Evolutionary conservation across 208 protist species (phyloP).

Genomic region (Crithidia fasciculata): DNA sequence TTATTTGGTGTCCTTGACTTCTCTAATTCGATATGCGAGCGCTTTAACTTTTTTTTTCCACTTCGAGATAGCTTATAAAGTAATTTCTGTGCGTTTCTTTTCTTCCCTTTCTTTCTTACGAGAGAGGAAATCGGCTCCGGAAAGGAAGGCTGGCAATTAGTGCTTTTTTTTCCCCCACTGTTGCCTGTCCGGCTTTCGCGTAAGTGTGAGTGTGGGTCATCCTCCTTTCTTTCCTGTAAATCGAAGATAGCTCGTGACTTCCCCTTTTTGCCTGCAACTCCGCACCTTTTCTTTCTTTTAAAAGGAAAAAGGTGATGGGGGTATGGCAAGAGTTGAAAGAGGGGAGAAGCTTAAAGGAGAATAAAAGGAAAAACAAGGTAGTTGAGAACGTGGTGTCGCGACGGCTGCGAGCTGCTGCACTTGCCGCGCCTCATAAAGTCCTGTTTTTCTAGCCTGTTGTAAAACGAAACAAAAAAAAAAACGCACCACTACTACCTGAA

Average conservation of each 20-base stretch:
- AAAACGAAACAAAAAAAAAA: background rate
- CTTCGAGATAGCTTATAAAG: background rate
- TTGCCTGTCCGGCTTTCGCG: too few relatives aligned
- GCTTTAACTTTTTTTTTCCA: slow-evolving; percentile 3
- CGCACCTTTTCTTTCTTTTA: background rate
- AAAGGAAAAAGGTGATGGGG: background rate
- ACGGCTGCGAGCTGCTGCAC: background rate
- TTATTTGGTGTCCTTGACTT: background rate
- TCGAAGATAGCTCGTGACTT: background rate
- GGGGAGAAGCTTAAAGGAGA: background rate
- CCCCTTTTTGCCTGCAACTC: background rate
- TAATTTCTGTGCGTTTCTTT: slow-evolving; percentile 1
- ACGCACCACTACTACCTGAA: too few relatives aligned
- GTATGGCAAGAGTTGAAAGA: background rate
- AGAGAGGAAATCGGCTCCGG: too few relatives aligned
- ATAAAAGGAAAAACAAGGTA: background rate
- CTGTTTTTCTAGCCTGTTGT: background rate
- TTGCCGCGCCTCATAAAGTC: background rate
- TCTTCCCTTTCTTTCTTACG: background rate
- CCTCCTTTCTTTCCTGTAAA: background rate
- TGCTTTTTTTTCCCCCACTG: too few relatives aligned
- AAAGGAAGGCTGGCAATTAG: too few relatives aligned
- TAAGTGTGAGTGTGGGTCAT: too few relatives aligned
- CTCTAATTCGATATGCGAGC: slow-evolving; percentile 15
- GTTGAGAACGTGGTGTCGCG: background rate